phyloP scores from a whole-genome alignment of 1,284 basidiomycete genomes.

The Ceratobasidium sp. region DNA sequence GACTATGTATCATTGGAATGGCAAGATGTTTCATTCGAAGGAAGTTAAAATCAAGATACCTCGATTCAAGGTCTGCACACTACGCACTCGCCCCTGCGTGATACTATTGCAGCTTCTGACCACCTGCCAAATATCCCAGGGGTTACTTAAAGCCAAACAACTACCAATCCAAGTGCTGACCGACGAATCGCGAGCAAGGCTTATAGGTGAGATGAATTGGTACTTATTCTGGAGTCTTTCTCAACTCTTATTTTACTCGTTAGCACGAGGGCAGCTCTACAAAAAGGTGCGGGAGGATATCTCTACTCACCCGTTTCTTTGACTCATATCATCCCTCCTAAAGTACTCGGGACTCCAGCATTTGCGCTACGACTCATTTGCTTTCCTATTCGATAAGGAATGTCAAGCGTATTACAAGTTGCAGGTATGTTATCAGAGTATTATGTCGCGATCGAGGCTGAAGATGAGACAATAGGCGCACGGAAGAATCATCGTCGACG shows the following conservation, averaged over 20 bases:
- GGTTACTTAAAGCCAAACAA: constrained; percentile 16
- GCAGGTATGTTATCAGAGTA: constrained; percentile 5
- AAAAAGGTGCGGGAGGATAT: constrained; percentile 4
- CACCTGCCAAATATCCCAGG: not conserved
- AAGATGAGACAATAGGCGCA: constrained; percentile 1
- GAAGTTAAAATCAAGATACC: not conserved
- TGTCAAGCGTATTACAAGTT: constrained; percentile 20
- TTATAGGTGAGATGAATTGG: not conserved
- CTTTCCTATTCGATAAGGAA: constrained; percentile 5
- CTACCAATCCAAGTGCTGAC: constrained; percentile 2
- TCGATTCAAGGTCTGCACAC: constrained; percentile 7
- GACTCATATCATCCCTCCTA: not conserved
- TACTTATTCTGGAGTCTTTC: not conserved
- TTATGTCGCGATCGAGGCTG: too few relatives aligned
- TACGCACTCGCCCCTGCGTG: not conserved
- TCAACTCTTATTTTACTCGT: not conserved
- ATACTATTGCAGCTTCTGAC: too few relatives aligned
- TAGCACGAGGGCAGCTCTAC: constrained; percentile 13
- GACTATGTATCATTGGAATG: constrained; percentile 14
- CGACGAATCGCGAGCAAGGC: not conserved
- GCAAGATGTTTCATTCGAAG: constrained; percentile 30
- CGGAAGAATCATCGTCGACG: constrained; percentile 25
- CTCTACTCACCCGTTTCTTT: too few relatives aligned
- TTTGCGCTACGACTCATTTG: constrained; percentile 17
- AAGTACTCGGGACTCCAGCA: constrained; percentile 20